Evolutionary conservation across 2,329 filamentous ascomycete genomes (phyloP), one percentile per base, ranked within the genome.

Genomic region (Pseudomassariella vexata): DNA sequence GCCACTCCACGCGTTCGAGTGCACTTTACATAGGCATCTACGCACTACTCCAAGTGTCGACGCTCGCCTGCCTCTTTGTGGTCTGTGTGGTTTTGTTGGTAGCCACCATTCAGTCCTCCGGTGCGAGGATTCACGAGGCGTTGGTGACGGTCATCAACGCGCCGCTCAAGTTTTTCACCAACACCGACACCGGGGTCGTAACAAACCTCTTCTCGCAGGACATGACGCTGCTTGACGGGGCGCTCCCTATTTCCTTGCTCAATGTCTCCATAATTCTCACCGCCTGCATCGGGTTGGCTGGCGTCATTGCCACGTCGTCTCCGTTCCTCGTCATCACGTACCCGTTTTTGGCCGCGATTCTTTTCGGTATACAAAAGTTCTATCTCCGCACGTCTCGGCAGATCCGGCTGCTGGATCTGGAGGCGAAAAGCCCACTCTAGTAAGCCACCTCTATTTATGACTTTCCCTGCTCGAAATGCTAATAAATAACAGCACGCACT

Each of bases 311-410:
- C 10, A 18, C 28, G 16, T 34, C 36, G 15, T 39, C 36, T 17
- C 21, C 24, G 17, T 39, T 25, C 20, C 24, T 39, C 2, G 26
- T 28, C 3, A 29, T 36, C 12, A 33, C 28, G 6, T 39, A 39
- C 22, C 34, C 36, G 11, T 19, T 39, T 10, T 30, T 39, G 23
- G 23, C 33, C 6, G 35, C 49, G 2, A 46, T 46, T 4, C 44
- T 68, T 16, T 69, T 57, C 35, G 28, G 54, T 23, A 54, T 70
- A 7, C 65, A 69, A 36, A 59, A 47, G 30, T 58, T 62, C 47
- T 70, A 70, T 39, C 55, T 70, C 3, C 57, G 55, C n/a, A 68
- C 64, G 6, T 65, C 63, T 4, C 56, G 65, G 4, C 64, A 68
- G 36, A 44, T 70, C 11, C 55, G 66, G 14, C 57, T 63, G 24